Base-by-base conservation (phyloP, 495 filamentous ascomycete genomes). In the Tuber borchii region DNA sequence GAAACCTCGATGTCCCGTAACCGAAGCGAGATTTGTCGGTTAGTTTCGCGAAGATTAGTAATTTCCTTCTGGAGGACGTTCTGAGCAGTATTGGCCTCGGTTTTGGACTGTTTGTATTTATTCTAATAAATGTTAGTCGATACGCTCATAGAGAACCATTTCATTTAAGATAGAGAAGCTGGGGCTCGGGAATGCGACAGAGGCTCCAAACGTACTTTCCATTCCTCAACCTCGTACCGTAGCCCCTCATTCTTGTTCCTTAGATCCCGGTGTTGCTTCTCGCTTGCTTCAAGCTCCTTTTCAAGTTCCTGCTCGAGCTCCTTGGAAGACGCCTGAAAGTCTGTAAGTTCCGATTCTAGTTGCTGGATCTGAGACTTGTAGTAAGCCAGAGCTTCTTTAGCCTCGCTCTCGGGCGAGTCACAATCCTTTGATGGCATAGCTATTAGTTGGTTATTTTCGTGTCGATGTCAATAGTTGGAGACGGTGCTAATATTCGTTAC, bases 321-420 rank as follows among this genome's bases (percentile, higher is more conserved):
- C 83, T 92, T 91, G 83, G 93, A 97, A 70, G 93, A 97, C 74
- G 92, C 87, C 83, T 97, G 95, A 83, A 99, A 99, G 79, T 99
- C 95, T 73, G 93, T 89, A 76, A 99, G 88, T 83, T 99, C 95
- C 71, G 90, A 86, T 85, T 96, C 95, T 16, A 99, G 88, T 82
- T 93, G 90, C 83, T 97, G 93, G 87, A 98, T 97, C 84, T 99
- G 95, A 65, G 90, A 84, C 85, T 99, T 98, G 87, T 98, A 98
- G 87, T 94, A 97, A 56, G 91, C 89, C 40, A 97, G 85, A 72
- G 93, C 91, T 78, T 94, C 91, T 82, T 92, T 89, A 34, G 73
- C 77, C 43, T 79, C 78, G 44, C 70, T 75, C 44, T 43, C 76
- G 7, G 69, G 56, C 48, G 77, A 78, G 39, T 79, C 78, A n/a